These are phyloP conservation scores for Populus hybrid DNA, from an alignment of 441 rosid genomes.

Conservation along the genomic window DNA sequence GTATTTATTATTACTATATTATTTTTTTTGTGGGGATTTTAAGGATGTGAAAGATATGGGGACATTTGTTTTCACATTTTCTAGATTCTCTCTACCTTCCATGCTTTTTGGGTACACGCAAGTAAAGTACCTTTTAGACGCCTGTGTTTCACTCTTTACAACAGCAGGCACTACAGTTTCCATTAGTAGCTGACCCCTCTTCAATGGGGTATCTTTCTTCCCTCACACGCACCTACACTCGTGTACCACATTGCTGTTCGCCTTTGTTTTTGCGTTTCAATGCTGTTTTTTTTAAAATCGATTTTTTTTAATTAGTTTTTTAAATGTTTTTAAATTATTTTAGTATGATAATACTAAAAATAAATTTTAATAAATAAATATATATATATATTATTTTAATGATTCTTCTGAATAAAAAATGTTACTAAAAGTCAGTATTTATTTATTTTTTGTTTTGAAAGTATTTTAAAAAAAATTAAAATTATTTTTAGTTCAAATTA, in stretches of 20 bases:
- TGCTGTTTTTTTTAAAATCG: no score
- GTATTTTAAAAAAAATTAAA: no score
- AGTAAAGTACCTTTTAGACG: background rate
- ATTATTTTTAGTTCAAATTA: no score
- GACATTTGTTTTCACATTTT: constrained; percentile 29
- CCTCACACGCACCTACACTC: background rate
- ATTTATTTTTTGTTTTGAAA: no score
- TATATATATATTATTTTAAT: no score
- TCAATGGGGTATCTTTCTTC: background rate
- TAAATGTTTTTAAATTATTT: no score
- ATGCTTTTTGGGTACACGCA: constrained; percentile 35
- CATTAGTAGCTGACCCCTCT: background rate
- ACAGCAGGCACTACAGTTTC: background rate
- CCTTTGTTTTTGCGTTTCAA: no score
- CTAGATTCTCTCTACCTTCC: constrained; percentile 43
- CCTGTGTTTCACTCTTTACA: background rate
- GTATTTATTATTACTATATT: background rate
- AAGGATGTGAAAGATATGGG: constrained; percentile 29
- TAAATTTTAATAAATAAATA: no score
- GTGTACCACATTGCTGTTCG: background rate
- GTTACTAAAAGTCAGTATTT: no score
- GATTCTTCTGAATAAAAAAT: no score
- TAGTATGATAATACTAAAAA: no score
- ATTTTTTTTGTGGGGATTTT: background rate
- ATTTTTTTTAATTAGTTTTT: no score